Conservation (phyloP, 805 yeast genomes). For the Cyberlindnera galapagoensis region DNA sequence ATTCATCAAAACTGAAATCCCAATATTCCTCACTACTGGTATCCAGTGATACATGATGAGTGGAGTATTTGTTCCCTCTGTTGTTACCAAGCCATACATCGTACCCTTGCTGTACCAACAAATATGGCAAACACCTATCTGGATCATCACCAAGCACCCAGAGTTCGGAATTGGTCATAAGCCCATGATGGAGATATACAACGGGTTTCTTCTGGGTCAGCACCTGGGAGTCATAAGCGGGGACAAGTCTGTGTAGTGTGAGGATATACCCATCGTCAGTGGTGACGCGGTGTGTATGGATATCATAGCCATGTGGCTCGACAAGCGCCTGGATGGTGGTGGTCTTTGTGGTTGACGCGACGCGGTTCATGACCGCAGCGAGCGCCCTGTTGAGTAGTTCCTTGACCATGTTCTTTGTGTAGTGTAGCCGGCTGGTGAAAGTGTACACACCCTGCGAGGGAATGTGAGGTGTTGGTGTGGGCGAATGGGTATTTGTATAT, state of each 20-base stretch:
- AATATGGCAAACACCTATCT: conserved; percentile 54
- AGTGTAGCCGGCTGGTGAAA: no score
- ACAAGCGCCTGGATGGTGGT: conserved; percentile 5
- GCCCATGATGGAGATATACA: conserved; percentile 78
- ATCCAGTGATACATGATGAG: conserved; percentile 20
- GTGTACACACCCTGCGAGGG: no score
- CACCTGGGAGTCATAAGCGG: conserved; percentile 20
- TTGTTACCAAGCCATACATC: conserved; percentile 96
- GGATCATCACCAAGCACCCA: conserved; percentile 39
- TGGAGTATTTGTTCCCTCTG: conserved; percentile 86
- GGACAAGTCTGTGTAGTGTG: conserved; percentile 47
- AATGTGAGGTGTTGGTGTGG: no score
- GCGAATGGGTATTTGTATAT: no score
- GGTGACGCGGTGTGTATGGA: conserved; percentile 59
- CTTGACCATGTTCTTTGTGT: neutral
- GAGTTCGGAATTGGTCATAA: conserved; percentile 71
- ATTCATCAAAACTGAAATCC: conserved; percentile 89
- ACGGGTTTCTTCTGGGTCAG: conserved; percentile 28
- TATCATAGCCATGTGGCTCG: conserved; percentile 50
- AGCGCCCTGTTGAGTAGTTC: conserved; percentile 3
- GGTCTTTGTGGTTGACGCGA: conserved; percentile 4
- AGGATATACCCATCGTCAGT: conserved; percentile 67
- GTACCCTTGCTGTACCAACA: conserved; percentile 71
- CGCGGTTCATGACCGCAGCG: conserved; percentile 4
- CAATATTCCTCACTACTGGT: conserved; percentile 50